Evolutionary conservation across 805 yeast species (phyloP).

Genomic region (Wickerhamomyces ciferrii): DNA sequence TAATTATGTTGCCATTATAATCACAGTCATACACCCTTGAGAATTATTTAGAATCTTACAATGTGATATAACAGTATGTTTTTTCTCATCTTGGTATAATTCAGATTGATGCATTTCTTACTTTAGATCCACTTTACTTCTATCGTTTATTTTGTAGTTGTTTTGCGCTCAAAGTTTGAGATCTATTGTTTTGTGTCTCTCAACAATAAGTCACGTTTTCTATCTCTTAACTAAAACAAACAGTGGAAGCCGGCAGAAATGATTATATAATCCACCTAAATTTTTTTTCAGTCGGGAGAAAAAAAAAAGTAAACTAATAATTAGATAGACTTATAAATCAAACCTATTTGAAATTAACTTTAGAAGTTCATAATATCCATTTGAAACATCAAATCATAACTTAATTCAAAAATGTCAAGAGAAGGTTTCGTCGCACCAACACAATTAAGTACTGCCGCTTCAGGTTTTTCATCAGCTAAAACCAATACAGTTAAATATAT

Average conservation of each 20-base stretch:
- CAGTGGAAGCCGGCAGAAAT: too few species aligned
- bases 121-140: too few species aligned
- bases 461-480: constrained; percentile 63
- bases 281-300: neutral
- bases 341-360: neutral
- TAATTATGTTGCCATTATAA: too few species aligned
- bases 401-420: constrained; percentile 39
- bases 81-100: too few species aligned
- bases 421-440: constrained; percentile 87
- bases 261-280: neutral
- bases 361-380: neutral
- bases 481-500: constrained; percentile 86
- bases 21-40: too few species aligned
- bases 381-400: neutral
- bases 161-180: too few species aligned
- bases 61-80: too few species aligned
- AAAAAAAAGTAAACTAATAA: neutral
- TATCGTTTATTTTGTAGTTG: too few species aligned
- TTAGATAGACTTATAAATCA: neutral
- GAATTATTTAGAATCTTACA: too few species aligned
- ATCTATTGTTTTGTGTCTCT: neutral
- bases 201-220: too few species aligned
- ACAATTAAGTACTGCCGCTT: constrained; percentile 81
- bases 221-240: too few species aligned
- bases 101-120: too few species aligned